A percentile compares a stretch with the other conserved stretches of the same genome.
Evolutionary conservation across 2,329 filamentous ascomycete genomes (phyloP).

Genomic region (Exophiala phaeomuriformis): DNA sequence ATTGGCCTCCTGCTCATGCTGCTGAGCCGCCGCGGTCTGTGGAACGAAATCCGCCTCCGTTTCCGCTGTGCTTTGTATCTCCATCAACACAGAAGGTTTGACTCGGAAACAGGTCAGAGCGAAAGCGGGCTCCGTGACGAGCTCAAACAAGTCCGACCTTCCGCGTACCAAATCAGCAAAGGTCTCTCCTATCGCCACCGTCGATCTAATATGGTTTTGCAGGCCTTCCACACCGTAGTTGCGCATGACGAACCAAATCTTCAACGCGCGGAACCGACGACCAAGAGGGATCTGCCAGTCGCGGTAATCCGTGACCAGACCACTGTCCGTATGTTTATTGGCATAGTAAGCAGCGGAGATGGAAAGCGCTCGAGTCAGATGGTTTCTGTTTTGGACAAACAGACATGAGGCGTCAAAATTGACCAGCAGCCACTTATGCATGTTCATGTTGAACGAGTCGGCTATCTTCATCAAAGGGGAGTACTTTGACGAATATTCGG

Average conservation of each 20-base stretch:
- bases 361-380: conserved; percentile 72
- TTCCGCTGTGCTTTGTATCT: conserved; percentile 13
- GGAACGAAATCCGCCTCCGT: conserved; percentile 30
- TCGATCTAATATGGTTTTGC: conserved; percentile 62
- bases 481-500: conserved; percentile 61
- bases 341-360: conserved; percentile 75
- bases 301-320: conserved; percentile 85
- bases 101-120: conserved; percentile 71
- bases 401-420: conserved; percentile 84
- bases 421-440: conserved; percentile 95
- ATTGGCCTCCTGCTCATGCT: conserved; percentile 53
- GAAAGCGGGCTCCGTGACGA: conserved; percentile 68
- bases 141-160: conserved; percentile 60
- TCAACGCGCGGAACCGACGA: conserved; percentile 76
- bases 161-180: conserved; percentile 59
- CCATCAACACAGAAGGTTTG: conserved; percentile 35
- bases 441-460: conserved; percentile 89
- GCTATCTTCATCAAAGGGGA: conserved; percentile 43
- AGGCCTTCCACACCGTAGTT: conserved; percentile 73
- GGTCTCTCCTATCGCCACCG: conserved; percentile 60
- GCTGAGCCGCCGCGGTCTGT: conserved; percentile 31
- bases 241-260: conserved; percentile 91
- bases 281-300: conserved; percentile 97
- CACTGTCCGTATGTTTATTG: conserved; percentile 72
- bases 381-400: conserved; percentile 65